Percentiles rank a stretch among this genome's conserved stretches.
phyloP scores from a whole-genome alignment of 176 grass and related monocot genomes.

The Phyllostachys edulis region DNA sequence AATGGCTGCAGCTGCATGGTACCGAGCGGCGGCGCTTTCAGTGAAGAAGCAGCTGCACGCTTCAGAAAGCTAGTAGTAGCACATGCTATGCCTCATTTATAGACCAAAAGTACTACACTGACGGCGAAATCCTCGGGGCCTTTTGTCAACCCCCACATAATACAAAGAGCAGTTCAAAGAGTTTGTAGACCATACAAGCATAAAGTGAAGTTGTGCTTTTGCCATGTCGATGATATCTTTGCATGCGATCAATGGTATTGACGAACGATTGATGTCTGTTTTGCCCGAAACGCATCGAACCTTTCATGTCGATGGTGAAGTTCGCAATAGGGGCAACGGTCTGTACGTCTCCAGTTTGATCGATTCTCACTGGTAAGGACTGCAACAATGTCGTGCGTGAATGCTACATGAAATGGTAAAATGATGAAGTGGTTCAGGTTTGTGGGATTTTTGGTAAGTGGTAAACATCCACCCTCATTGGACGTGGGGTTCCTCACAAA shows the following conservation, averaged over 20 bases:
- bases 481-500: too few species aligned
- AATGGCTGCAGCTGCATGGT: slow-evolving; percentile 90
- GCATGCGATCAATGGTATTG: neutral
- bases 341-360: neutral
- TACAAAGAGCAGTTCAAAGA: slow-evolving; percentile 37
- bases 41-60: slow-evolving; percentile 49
- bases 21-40: slow-evolving; percentile 56
- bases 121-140: slow-evolving; percentile 35
- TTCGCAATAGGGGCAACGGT: neutral
- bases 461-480: neutral
- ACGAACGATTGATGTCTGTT: neutral
- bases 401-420: neutral
- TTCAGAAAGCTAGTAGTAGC: slow-evolving; percentile 39
- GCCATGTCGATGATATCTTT: slow-evolving; percentile 9
- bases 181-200: slow-evolving; percentile 36
- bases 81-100: slow-evolving; percentile 10
- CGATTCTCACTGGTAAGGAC: neutral
- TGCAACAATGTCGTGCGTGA: neutral
- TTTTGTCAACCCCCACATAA: slow-evolving; percentile 34
- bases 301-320: neutral
- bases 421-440: neutral
- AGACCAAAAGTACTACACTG: slow-evolving; percentile 25
- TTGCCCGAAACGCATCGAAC: neutral
- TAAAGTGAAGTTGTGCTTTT: slow-evolving; percentile 28
- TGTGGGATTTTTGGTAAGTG: neutral